phyloP scores from a whole-genome alignment of 73 alveolate genomes.

The Paramecium tetraurelia region DNA sequence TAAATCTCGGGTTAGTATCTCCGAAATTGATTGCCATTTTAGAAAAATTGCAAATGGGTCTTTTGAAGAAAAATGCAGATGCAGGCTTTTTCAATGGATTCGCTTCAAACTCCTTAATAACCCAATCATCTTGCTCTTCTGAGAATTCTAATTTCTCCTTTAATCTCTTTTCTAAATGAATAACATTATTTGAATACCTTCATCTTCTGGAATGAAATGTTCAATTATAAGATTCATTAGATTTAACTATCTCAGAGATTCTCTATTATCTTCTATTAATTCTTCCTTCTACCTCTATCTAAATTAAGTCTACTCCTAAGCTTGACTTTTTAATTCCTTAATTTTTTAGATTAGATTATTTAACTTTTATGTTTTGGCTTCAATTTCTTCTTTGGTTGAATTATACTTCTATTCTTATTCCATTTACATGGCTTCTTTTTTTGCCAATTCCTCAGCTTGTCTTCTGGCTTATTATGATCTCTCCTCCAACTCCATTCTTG shows the following conservation, averaged over 20 bases:
- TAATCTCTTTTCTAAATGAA: conserved; percentile 65
- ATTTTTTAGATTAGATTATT: conserved; percentile 68
- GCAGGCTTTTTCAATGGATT: conserved; percentile 65
- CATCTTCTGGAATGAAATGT: conserved; percentile 86
- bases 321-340: conserved; percentile 71
- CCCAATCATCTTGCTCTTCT: conserved; percentile 88
- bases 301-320: conserved; percentile 72
- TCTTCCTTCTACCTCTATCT: conserved; percentile 83
- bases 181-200: conserved; percentile 4
- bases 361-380: conserved; percentile 83
- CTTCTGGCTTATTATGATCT: conserved; percentile 75
- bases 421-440: conserved; percentile 79
- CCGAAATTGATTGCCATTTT: conserved; percentile 87
- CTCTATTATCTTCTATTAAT: conserved; percentile 79
- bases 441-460: conserved; percentile 74
- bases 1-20: conserved; percentile 81
- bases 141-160: conserved; percentile 76
- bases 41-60: conserved; percentile 82
- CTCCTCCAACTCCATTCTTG: conserved; percentile 84
- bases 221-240: conserved; percentile 78
- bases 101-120: conserved; percentile 52
- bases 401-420: conserved; percentile 78
- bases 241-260: conserved; percentile 73
- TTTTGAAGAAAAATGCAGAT: conserved; percentile 79
- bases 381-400: conserved; percentile 90